Evolutionary conservation across 495 filamentous ascomycete species (phyloP), one percentile per base, ranked within the genome.

Genomic region (Tuber microsphaerosporum): DNA sequence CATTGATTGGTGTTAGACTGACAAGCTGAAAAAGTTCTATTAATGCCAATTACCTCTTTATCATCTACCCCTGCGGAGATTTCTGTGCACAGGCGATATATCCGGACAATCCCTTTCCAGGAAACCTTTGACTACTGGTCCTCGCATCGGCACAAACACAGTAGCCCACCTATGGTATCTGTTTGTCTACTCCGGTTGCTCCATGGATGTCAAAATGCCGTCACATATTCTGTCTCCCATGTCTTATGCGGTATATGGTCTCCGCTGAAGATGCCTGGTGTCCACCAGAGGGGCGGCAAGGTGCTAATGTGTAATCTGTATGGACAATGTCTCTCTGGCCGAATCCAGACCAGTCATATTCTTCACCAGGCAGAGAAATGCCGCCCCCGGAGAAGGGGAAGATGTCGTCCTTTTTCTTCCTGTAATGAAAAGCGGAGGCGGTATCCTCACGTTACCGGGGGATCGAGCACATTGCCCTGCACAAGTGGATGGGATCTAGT

Each of bases 131-230:
- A 14, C 87, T 97, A 56, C 95, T 98, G 82, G 91, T 99, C 70
- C 86, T 99, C 61, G 95, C 91, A 2, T 98, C 95, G 14, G 89
- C 91, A 69, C 89, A 93, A 83, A 97, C 94, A 1, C 95, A 99
- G 84, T 87, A 89, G 46, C 88, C 94, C 5, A 91, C 90, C 45
- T 99, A 95, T 83, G 95, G 95, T 0, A 98, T 99, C 69, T 99
- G 95, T 81, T 86, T 99, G 34, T 96, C 92, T 1, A 76, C 80
- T 17, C 94, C 95, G 0, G 93, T 97, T 12, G 95, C 95, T 7
- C 94, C 95, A 42, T 91, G 96, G 74, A 99, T 99, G 95, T 94
- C 95, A 61, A 94, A 92, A 80, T 99, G 95, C 83, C 95, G 95
- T 20, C 95, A 99, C 83, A 97, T 99, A 41, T 97, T 97, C 82